Evolutionary conservation across 257 asterid species (phyloP).

Genomic region (Scutellaria barbata): DNA sequence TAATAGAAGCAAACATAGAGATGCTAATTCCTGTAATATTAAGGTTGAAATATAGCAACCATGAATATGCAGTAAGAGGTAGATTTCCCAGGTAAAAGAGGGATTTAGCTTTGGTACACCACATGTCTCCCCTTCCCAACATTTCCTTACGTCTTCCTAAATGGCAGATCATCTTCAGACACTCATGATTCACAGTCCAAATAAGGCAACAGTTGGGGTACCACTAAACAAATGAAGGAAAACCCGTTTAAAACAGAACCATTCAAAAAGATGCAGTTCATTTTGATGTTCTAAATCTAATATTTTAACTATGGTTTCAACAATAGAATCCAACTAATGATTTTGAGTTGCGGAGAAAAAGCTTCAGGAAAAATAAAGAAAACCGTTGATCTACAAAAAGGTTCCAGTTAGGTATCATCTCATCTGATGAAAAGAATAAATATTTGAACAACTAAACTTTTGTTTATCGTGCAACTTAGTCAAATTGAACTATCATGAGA

Average conservation of each 20-base stretch:
- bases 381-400: not conserved
- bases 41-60: constrained; percentile 3
- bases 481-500: not conserved
- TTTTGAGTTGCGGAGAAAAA: not conserved
- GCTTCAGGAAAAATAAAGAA: not conserved
- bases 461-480: not conserved
- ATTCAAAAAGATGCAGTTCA: not conserved
- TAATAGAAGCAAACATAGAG: not conserved
- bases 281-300: constrained; percentile 4
- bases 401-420: constrained; percentile 7
- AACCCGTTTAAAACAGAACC: not conserved
- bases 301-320: not conserved
- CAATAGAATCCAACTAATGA: not conserved
- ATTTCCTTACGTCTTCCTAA: not conserved
- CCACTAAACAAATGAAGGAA: not conserved
- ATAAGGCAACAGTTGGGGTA: not conserved
- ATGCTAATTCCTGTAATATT: not conserved
- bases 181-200: not conserved
- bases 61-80: not conserved
- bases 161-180: not conserved
- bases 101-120: not conserved
- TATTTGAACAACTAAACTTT: constrained; percentile 4
- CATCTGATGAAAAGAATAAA: constrained; percentile 19
- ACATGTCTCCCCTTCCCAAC: not conserved
- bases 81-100: not conserved